phyloP scores from a whole-genome alignment of 1,139 yeast genomes.

The Pichia sp. region DNA sequence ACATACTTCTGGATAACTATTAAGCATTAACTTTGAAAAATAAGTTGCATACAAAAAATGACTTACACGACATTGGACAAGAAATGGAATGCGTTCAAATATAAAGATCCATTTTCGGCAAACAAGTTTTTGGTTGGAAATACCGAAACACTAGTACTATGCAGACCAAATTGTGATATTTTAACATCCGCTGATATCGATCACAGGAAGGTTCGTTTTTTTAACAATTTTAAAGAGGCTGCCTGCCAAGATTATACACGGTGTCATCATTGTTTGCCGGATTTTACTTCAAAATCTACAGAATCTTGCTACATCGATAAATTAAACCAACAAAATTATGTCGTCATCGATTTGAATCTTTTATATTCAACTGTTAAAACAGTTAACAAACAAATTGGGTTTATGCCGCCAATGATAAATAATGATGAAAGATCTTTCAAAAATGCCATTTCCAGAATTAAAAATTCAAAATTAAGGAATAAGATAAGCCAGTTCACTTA shows the following conservation, averaged over 20 bases:
- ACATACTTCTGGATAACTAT: too few relatives aligned
- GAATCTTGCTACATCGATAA: neutral
- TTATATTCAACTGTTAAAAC: slow-evolving; percentile 49
- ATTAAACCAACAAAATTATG: slow-evolving; percentile 12
- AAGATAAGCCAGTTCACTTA: slow-evolving; percentile 9
- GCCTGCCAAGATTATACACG: slow-evolving; percentile 36
- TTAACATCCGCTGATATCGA: neutral
- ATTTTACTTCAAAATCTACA: slow-evolving; percentile 2
- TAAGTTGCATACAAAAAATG: too few relatives aligned
- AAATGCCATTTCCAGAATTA: slow-evolving; percentile 12
- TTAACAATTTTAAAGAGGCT: slow-evolving; percentile 30
- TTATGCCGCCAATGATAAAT: slow-evolving; percentile 41
- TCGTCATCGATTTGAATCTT: slow-evolving; percentile 40
- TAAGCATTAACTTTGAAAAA: too few relatives aligned
- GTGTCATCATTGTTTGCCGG: slow-evolving; percentile 45
- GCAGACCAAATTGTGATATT: slow-evolving; percentile 55
- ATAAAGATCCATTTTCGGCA: slow-evolving; percentile 60
- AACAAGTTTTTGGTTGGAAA: slow-evolving; percentile 47
- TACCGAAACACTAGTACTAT: slow-evolving; percentile 33
- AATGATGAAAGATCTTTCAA: slow-evolving; percentile 30
- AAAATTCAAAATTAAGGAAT: slow-evolving; percentile 14
- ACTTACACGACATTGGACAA: slow-evolving; percentile 30
- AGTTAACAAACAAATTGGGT: slow-evolving; percentile 52
- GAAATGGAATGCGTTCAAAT: slow-evolving; percentile 60
- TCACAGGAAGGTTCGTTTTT: neutral